These are phyloP conservation scores for Veloboletus limbatus DNA, from an alignment of 1,284 basidiomycete species.

Conservation along the genomic window DNA sequence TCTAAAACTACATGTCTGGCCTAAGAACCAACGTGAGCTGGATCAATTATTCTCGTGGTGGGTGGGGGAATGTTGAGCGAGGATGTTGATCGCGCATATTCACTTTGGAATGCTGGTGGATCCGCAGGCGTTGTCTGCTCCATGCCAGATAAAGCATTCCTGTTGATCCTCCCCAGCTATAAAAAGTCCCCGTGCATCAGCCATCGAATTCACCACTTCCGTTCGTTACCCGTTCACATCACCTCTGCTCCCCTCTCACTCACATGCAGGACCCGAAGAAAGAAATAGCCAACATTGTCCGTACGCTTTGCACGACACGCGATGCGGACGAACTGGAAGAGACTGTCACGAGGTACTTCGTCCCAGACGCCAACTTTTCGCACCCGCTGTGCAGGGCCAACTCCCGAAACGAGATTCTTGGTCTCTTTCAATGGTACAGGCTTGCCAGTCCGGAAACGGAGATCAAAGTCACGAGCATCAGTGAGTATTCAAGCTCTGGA, in stretches of 20 bases:
- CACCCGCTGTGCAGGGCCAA: conserved; percentile 28
- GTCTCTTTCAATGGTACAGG: conserved; percentile 31
- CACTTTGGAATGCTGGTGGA: conserved; percentile 11
- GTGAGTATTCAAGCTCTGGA: conserved; percentile 19
- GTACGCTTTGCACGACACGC: conserved; percentile 23
- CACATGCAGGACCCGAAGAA: conserved; percentile 32
- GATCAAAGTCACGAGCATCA: conserved; percentile 5
- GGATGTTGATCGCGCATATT: no score
- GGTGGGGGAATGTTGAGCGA: no score
- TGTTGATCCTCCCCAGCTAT: conserved; percentile 9
- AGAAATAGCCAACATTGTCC: conserved; percentile 26
- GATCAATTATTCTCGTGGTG: no score
- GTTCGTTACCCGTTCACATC: no score
- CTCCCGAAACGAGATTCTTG: conserved; percentile 27
- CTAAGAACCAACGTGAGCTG: no score
- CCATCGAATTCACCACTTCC: conserved; percentile 1
- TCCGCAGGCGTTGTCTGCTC: no score
- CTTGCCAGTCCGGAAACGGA: conserved; percentile 23
- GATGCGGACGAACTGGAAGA: conserved; percentile 17
- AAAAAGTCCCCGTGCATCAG: conserved; percentile 12
- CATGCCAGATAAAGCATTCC: neutral
- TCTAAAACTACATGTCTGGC: no score
- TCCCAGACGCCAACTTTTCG: conserved; percentile 21
- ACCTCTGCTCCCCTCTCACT: neutral
- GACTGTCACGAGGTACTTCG: conserved; percentile 17